These are phyloP conservation scores for Cochlearia excelsa DNA, from an alignment of 345 rosid genomes.

Conservation along the genomic window DNA sequence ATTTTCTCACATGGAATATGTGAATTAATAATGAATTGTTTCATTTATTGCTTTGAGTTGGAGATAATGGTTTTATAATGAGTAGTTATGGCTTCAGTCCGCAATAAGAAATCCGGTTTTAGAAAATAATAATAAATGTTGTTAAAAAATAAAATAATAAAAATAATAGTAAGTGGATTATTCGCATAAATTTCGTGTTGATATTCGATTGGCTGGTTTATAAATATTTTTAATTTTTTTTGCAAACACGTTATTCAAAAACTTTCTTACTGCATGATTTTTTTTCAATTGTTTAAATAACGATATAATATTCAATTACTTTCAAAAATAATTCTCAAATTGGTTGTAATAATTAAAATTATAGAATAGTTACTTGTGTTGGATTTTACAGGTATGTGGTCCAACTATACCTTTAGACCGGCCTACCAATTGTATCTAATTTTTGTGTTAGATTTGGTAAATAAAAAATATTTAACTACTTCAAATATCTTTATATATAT, in stretches of 20 bases:
- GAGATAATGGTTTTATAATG: no score
- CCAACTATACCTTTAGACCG: constrained; percentile 26
- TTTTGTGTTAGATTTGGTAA: constrained; percentile 34
- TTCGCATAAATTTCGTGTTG: constrained; percentile 25
- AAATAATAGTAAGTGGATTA: constrained; percentile 13
- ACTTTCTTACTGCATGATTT: not conserved
- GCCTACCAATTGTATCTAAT: constrained; percentile 34
- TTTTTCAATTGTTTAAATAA: not conserved
- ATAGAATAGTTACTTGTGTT: constrained; percentile 5
- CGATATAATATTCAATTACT: not conserved
- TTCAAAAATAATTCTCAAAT: not conserved
- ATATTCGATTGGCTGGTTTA: not conserved
- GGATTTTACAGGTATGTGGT: constrained; percentile 29
- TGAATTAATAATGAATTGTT: no score
- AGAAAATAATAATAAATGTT: not conserved
- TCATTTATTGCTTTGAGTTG: no score
- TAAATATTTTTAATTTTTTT: no score
- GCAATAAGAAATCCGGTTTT: not conserved
- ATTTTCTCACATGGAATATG: no score
- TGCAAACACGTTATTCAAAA: no score
- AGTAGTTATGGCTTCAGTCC: no score
- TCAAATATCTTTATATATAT: not conserved
- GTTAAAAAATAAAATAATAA: not conserved
- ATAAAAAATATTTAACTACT: constrained; percentile 3
- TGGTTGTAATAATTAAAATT: constrained; percentile 5